A percentile compares a stretch with the other conserved stretches of the same genome.
phyloP scores from a whole-genome alignment of 371 early-diverging fungal genomes.

The Mortierella sp. region DNA sequence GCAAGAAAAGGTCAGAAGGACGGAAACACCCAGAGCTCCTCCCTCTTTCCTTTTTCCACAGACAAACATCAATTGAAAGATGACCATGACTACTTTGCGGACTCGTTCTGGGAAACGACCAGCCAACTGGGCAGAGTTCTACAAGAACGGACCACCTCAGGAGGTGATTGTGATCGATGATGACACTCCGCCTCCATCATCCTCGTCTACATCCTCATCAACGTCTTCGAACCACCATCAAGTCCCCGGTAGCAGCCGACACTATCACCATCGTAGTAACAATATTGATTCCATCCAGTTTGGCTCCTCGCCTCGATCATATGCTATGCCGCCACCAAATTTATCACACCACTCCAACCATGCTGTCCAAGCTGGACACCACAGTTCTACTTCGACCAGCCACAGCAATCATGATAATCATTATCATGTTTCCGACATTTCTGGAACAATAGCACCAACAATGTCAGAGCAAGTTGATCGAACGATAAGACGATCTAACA shows the following conservation, averaged over 20 bases:
- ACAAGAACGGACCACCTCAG: conserved; percentile 70
- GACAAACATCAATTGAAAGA: conserved; percentile 9
- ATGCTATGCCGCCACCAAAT: conserved; percentile 28
- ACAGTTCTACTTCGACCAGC: neutral
- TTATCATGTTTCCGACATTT: conserved; percentile 7
- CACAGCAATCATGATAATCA: conserved; percentile 11
- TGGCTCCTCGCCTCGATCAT: conserved; percentile 28
- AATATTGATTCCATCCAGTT: neutral
- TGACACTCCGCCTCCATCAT: conserved; percentile 63
- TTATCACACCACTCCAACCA: conserved; percentile 4
- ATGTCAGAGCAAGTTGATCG: neutral
- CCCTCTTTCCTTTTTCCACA: neutral
- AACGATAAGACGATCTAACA: conserved; percentile 23
- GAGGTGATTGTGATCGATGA: conserved; percentile 75
- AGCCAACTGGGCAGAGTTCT: conserved; percentile 66
- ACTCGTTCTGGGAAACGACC: conserved; percentile 63
- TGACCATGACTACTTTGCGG: conserved; percentile 38
- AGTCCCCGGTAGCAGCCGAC: conserved; percentile 21
- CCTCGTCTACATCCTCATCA: conserved; percentile 41
- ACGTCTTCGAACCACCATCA: conserved; percentile 24
- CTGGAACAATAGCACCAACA: neutral
- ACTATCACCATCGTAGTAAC: conserved; percentile 14
- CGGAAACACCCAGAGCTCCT: conserved; percentile 6
- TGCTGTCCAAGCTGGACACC: neutral
- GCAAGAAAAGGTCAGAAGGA: neutral